These are phyloP conservation scores for Rhipidocladum racemiflorum DNA, from an alignment of 176 grass and related monocot species.

Conservation along the genomic window DNA sequence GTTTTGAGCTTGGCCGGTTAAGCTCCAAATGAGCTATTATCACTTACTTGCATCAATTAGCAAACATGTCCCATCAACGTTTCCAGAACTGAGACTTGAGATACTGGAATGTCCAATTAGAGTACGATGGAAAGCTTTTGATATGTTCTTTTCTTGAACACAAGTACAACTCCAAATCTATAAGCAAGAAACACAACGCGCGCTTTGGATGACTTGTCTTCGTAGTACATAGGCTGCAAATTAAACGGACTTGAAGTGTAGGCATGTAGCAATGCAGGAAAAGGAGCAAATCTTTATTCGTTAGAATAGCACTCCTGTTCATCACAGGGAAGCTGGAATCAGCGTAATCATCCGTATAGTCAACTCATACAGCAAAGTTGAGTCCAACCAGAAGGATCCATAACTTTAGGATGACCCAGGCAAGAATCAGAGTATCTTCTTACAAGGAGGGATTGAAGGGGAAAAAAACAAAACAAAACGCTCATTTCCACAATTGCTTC, in stretches of 20 bases:
- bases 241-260: neutral
- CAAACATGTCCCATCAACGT: neutral
- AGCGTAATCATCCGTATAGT: conserved; percentile 30
- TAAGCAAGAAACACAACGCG: neutral
- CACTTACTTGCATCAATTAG: neutral
- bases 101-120: no score
- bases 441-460: conserved; percentile 33
- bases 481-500: conserved; percentile 41
- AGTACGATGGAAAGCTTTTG: neutral
- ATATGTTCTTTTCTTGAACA: neutral
- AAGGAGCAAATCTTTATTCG: conserved; percentile 41
- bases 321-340: conserved; percentile 32
- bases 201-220: conserved; percentile 18
- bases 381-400: conserved; percentile 28
- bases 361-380: conserved; percentile 38
- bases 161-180: neutral
- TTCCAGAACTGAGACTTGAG: neutral
- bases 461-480: neutral
- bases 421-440: conserved; percentile 44
- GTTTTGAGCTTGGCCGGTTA: neutral
- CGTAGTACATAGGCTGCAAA: neutral
- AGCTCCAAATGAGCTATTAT: no score
- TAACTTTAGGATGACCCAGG: conserved; percentile 32
- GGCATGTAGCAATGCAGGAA: neutral
- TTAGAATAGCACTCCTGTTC: conserved; percentile 42